Conservation (phyloP, 176 grass and related monocot species). For the Musa schizocarpa region DNA sequence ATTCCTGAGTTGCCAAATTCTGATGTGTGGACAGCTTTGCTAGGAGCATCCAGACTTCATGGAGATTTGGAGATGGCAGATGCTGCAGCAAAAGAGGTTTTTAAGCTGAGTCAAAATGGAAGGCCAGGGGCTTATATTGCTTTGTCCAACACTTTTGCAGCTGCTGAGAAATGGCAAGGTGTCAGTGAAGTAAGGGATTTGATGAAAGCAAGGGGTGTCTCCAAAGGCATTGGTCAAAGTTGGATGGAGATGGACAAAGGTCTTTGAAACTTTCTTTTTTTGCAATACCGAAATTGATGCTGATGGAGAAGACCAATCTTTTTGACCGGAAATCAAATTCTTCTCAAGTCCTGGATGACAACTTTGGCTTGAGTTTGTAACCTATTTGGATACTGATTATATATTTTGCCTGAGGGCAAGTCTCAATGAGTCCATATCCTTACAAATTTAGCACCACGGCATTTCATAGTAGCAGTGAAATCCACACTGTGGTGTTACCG, state of each 20-base stretch:
- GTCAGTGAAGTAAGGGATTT: constrained; percentile 47
- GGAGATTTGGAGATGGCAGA: constrained; percentile 54
- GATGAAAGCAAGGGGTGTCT: constrained; percentile 56
- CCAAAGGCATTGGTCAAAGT: constrained; percentile 51
- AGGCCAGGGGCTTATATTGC: constrained; percentile 76
- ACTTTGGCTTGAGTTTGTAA: not conserved
- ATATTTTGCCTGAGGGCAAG: not conserved
- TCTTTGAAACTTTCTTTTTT: not conserved
- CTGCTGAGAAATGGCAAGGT: constrained; percentile 57
- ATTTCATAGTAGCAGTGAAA: not conserved
- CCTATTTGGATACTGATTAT: not conserved
- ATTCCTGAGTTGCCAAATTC: constrained; percentile 50
- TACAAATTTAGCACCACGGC: not conserved
- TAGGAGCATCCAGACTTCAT: constrained; percentile 61
- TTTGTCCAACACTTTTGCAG: constrained; percentile 73
- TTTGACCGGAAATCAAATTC: too few relatives aligned
- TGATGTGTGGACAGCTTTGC: constrained; percentile 76
- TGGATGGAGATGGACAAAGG: constrained; percentile 41
- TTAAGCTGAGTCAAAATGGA: constrained; percentile 38
- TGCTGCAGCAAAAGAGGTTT: constrained; percentile 48
- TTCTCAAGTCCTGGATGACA: too few relatives aligned
- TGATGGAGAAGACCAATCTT: too few relatives aligned
- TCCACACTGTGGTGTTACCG: not conserved
- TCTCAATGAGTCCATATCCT: not conserved
- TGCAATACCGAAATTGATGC: not conserved